Percentiles rank a stretch among this genome's conserved stretches.
phyloP scores from a whole-genome alignment of 495 filamentous ascomycete species.

The Penicillium chermesinum region DNA sequence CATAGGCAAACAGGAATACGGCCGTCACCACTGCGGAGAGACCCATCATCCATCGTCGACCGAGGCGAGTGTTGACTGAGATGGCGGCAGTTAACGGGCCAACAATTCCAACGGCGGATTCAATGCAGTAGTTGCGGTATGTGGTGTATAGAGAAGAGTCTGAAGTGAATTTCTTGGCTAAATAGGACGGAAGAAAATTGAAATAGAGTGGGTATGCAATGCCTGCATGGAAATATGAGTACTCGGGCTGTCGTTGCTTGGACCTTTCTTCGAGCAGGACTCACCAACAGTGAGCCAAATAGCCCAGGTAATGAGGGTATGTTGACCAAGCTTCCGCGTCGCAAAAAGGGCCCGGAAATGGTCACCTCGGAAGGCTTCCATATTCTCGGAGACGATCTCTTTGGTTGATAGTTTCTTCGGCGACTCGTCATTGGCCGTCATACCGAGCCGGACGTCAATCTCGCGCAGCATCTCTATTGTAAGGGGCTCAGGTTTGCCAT shows the following conservation, averaged over 20 bases:
- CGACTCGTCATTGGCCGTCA: neutral
- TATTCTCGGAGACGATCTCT: conserved; percentile 25
- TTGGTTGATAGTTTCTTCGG: conserved; percentile 12
- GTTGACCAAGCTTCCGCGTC: conserved; percentile 16
- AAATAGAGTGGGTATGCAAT: conserved; percentile 34
- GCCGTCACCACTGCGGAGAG: conserved; percentile 28
- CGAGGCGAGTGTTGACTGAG: conserved; percentile 25
- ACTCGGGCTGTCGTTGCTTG: too few relatives aligned
- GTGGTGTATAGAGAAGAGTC: conserved; percentile 23
- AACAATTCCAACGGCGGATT: conserved; percentile 25
- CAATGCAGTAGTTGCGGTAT: conserved; percentile 33
- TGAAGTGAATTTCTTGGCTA: conserved; percentile 24
- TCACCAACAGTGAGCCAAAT: conserved; percentile 31
- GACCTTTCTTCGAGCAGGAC: neutral
- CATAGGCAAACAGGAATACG: conserved; percentile 33
- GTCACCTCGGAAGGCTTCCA: conserved; percentile 22
- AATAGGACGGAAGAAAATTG: conserved; percentile 32
- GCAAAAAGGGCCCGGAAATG: conserved; percentile 28
- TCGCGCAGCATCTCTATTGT: conserved; percentile 28
- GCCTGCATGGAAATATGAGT: conserved; percentile 11
- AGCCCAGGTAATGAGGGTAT: conserved; percentile 23
- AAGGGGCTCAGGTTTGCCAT: conserved; percentile 24
- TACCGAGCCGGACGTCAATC: conserved; percentile 22
- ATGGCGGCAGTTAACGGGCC: conserved; percentile 27
- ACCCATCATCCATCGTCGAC: conserved; percentile 32